Conservation (phyloP, 2,329 filamentous ascomycete species). For the Penicillium sp. region DNA sequence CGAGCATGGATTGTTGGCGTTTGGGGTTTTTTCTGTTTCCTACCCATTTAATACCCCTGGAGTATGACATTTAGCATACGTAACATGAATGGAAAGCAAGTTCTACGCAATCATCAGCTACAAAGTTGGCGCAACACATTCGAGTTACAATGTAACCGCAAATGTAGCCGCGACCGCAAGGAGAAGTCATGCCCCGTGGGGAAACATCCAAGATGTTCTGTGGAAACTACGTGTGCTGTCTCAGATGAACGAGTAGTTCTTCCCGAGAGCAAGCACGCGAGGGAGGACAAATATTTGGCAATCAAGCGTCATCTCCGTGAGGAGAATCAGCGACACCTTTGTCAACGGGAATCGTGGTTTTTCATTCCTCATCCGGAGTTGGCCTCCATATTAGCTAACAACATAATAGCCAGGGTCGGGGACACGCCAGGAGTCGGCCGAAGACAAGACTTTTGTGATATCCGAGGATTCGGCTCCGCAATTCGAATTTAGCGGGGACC, state of each 20-base stretch:
- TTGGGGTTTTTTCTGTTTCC: conserved; percentile 4
- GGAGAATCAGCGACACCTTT: conserved; percentile 88
- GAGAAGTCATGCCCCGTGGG: conserved; percentile 5
- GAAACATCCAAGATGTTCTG: conserved; percentile 1
- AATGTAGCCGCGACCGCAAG: conserved; percentile 6
- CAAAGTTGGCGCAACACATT: conserved; percentile 2
- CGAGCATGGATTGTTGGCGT: conserved; percentile 9
- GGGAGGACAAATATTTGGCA: conserved; percentile 57
- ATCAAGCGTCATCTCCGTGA: conserved; percentile 78
- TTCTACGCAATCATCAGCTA: conserved; percentile 16
- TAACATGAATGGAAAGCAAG: conserved; percentile 4
- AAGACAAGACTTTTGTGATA: conserved; percentile 25
- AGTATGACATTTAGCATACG: conserved; percentile 7
- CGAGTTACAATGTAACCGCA: conserved; percentile 1
- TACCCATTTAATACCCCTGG: conserved; percentile 16
- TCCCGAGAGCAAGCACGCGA: conserved; percentile 17
- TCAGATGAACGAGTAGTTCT: conserved; percentile 4
- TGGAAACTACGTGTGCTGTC: conserved; percentile 20
- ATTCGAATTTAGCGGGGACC: conserved; percentile 33
- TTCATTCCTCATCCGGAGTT: conserved; percentile 33
- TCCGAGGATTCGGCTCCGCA: conserved; percentile 11
- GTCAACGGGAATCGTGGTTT: conserved; percentile 40
- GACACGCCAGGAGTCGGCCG: conserved; percentile 27
- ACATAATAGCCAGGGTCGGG: conserved; percentile 20
- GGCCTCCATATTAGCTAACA: conserved; percentile 26